Evolutionary conservation across 306 rosid genomes (phyloP).

Genomic region (Cyclanthera cordifolia): DNA sequence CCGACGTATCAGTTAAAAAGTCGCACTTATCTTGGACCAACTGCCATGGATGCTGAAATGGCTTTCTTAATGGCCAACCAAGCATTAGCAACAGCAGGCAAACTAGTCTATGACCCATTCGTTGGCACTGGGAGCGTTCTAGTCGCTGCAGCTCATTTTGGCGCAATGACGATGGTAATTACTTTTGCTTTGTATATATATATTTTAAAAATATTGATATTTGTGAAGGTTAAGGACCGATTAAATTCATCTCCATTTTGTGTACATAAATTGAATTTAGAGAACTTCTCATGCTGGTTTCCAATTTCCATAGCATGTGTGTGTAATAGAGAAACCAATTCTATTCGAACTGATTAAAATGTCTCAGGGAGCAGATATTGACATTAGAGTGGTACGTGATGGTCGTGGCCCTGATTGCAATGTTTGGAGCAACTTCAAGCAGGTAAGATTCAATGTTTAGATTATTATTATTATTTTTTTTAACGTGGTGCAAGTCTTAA

Average conservation of each 20-base stretch:
- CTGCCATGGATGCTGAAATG: constrained; percentile 99
- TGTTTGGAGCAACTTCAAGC: constrained; percentile 97
- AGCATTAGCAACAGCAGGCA: constrained; percentile 64
- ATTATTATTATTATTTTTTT: too few species aligned
- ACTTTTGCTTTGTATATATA: neutral
- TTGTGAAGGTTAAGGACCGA: too few species aligned
- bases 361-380: constrained; percentile 95
- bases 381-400: constrained; percentile 92
- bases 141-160: constrained; percentile 84
- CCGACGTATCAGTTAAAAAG: constrained; percentile 94
- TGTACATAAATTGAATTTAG: neutral
- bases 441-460: constrained; percentile 35
- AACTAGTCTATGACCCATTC: constrained; percentile 81
- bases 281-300: neutral
- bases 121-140: constrained; percentile 97
- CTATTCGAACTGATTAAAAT: constrained; percentile 22
- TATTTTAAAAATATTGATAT: neutral
- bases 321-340: constrained; percentile 1
- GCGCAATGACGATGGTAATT: constrained; percentile 89
- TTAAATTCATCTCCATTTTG: neutral
- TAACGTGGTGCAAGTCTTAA: neutral
- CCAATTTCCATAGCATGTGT: neutral
- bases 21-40: constrained; percentile 91
- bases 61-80: constrained; percentile 97
- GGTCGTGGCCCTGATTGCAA: constrained; percentile 96